Evolutionary conservation across 176 grass and related monocot genomes (phyloP).

Genomic region (Aegilops longissima): DNA sequence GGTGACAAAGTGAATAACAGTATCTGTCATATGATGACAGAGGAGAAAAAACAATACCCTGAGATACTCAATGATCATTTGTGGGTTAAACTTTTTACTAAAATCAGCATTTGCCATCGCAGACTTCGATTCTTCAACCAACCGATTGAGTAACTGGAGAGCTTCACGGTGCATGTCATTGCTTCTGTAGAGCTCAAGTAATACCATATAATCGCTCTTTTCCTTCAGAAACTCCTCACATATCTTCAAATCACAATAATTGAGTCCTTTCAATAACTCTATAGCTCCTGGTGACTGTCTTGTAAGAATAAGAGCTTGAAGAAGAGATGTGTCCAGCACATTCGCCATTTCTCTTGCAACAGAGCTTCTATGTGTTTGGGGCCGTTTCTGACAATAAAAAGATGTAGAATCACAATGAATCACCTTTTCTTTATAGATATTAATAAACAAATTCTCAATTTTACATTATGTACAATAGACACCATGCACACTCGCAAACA

Average conservation of each 20-base stretch:
- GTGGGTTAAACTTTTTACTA: conserved; percentile 69
- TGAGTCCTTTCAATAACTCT: conserved; percentile 75
- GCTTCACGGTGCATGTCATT: conserved; percentile 92
- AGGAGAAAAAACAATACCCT: conserved; percentile 54
- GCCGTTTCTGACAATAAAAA: conserved; percentile 60
- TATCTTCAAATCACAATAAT: conserved; percentile 92
- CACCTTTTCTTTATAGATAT: background rate
- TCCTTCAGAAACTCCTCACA: conserved; percentile 88
- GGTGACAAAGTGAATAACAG: background rate
- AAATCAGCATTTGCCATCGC: conserved; percentile 43
- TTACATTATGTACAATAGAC: conserved; percentile 24
- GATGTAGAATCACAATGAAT: conserved; percentile 28
- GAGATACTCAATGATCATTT: conserved; percentile 94
- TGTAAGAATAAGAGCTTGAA: conserved; percentile 93
- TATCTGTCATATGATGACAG: conserved; percentile 3
- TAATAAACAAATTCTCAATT: conserved; percentile 18
- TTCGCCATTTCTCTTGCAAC: conserved; percentile 93
- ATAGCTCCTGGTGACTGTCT: conserved; percentile 57
- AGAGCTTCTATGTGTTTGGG: conserved; percentile 67
- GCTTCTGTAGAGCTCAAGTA: conserved; percentile 89
- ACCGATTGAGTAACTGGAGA: conserved; percentile 83
- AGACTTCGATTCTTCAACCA: conserved; percentile 89
- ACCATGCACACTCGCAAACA: conserved; percentile 1
- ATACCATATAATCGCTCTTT: conserved; percentile 66
- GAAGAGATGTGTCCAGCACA: conserved; percentile 89